Evolutionary conservation across 2,329 filamentous ascomycete genomes (phyloP).

Genomic region (Colletotrichum spaethianum): DNA sequence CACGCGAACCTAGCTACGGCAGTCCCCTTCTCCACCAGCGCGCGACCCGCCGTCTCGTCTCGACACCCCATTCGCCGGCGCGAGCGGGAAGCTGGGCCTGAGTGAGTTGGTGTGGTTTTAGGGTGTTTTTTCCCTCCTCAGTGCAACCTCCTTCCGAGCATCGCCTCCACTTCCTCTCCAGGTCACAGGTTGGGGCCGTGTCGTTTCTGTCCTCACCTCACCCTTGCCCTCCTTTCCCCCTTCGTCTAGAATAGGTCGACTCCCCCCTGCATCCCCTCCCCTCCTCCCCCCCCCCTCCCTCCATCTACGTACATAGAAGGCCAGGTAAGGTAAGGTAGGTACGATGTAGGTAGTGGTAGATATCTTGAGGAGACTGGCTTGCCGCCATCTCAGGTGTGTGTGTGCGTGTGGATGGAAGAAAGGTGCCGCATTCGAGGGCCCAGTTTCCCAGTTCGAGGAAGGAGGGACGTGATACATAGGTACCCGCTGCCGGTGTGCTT

Average conservation of each 20-base stretch:
- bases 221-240: neutral
- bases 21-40: slow-evolving; percentile 13
- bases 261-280: neutral
- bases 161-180: neutral
- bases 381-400: no score
- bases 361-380: no score
- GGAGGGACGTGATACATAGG: no score
- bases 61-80: slow-evolving; percentile 21
- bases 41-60: slow-evolving; percentile 11
- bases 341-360: no score
- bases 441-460: no score
- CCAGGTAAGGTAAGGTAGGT: no score
- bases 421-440: no score
- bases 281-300: slow-evolving; percentile 4
- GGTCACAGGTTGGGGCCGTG: neutral
- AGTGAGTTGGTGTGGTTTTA: neutral
- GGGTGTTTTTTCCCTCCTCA: neutral
- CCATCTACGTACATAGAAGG: neutral
- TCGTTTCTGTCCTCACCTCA: neutral
- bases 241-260: neutral
- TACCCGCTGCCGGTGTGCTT: neutral
- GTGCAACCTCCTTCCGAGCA: neutral
- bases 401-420: no score
- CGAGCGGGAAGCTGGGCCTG: neutral
- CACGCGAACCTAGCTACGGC: neutral